Percentiles rank a stretch among this genome's conserved stretches.
phyloP scores from a whole-genome alignment of 2,329 filamentous ascomycete genomes.

The Cladophialophora chaetospira region DNA sequence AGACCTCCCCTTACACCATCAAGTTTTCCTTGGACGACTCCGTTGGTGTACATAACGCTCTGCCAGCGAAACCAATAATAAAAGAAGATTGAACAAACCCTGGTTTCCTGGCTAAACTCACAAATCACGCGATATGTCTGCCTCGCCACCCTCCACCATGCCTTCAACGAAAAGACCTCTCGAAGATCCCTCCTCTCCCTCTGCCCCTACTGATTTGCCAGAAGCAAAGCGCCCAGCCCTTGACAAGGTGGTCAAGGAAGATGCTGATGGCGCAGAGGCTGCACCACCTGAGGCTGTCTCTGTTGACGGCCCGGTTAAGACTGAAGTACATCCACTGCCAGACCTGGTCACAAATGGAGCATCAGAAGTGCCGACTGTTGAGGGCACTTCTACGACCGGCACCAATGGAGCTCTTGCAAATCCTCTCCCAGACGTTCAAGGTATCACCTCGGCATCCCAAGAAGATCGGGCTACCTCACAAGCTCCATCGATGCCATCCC shows the following conservation, averaged over 20 bases:
- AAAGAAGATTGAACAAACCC: slow-evolving; percentile 52
- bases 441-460: slow-evolving; percentile 58
- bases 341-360: slow-evolving; percentile 44
- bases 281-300: slow-evolving; percentile 43
- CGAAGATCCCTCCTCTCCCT: slow-evolving; percentile 95
- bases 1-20: slow-evolving; percentile 67
- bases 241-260: slow-evolving; percentile 82
- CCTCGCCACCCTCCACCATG: slow-evolving; percentile 53
- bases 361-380: slow-evolving; percentile 62
- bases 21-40: slow-evolving; percentile 84
- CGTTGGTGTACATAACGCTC: slow-evolving; percentile 77
- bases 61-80: slow-evolving; percentile 57
- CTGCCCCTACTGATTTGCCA: slow-evolving; percentile 85
- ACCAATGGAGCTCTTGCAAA: slow-evolving; percentile 14
- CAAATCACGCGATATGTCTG: slow-evolving; percentile 65
- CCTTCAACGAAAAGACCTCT: slow-evolving; percentile 78
- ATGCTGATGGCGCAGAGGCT: slow-evolving; percentile 37
- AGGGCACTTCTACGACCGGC: slow-evolving; percentile 50
- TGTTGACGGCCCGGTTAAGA: slow-evolving; percentile 7
- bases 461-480: slow-evolving; percentile 53
- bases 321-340: slow-evolving; percentile 39
- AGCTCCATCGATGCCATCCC: slow-evolving; percentile 51
- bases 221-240: slow-evolving; percentile 96
- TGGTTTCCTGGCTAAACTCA: slow-evolving; percentile 41
- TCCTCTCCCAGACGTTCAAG: slow-evolving; percentile 55